phyloP scores from a whole-genome alignment of 2,329 filamentous ascomycete species.

The Alternaria brassicae region DNA sequence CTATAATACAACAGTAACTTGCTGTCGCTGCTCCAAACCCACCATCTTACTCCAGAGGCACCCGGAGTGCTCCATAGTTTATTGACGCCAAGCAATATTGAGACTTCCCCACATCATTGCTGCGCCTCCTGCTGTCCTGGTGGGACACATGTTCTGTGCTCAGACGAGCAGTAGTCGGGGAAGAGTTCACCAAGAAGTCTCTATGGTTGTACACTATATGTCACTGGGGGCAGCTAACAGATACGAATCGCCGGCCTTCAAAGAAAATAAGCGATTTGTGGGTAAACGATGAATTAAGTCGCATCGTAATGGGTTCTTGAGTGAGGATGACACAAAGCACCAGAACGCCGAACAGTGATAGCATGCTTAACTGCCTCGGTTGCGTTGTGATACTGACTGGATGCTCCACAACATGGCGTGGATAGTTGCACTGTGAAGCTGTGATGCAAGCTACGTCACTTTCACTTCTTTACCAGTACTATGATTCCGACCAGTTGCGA shows the following conservation, averaged over 20 bases:
- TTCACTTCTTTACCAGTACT: background rate
- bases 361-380: constrained; percentile 18
- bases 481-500: background rate
- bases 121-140: background rate
- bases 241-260: background rate
- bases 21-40: background rate
- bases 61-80: background rate
- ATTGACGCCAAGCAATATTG: constrained; percentile 1
- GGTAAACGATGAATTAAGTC: background rate
- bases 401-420: constrained; percentile 14
- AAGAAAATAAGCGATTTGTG: background rate
- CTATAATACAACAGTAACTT: constrained; percentile 3
- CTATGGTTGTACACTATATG: background rate
- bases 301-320: background rate
- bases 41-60: constrained; percentile 7
- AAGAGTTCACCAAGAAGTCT: background rate
- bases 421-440: constrained; percentile 14
- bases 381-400: constrained; percentile 7
- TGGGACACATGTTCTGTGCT: constrained; percentile 1
- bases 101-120: constrained; percentile 1
- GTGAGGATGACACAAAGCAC: background rate
- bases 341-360: constrained; percentile 10
- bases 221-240: background rate
- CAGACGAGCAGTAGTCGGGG: background rate
- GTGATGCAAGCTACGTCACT: constrained; percentile 21